phyloP scores from a whole-genome alignment of 331 rosid genomes.

The Acacia concinna region DNA sequence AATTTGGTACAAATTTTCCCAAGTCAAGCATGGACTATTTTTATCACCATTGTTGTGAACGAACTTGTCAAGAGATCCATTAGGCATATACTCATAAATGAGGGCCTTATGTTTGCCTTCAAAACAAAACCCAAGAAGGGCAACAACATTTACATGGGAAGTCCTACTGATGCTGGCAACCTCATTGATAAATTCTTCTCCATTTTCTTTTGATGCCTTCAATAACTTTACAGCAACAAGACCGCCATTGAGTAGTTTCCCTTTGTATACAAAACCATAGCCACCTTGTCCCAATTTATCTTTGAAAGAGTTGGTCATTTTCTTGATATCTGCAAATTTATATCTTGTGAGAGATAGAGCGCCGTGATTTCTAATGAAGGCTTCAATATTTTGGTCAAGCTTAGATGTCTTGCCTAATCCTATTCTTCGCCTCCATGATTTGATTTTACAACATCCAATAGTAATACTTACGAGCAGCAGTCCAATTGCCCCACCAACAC shows the following conservation, averaged over 20 bases:
- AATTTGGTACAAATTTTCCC: neutral
- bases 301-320: neutral
- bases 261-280: too few species aligned
- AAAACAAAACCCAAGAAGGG: too few species aligned
- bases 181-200: neutral
- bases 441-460: neutral
- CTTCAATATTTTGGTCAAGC: too few species aligned
- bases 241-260: too few species aligned
- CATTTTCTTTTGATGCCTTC: neutral
- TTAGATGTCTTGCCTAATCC: neutral
- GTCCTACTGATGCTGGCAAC: too few species aligned
- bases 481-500: neutral
- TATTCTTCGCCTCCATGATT: too few species aligned
- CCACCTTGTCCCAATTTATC: neutral
- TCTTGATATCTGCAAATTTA: neutral
- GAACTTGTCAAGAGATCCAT: constrained; percentile 7
- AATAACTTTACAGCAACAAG: neutral
- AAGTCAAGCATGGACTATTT: too few species aligned
- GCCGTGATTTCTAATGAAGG: neutral
- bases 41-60: neutral
- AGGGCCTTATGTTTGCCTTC: too few species aligned
- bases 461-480: neutral
- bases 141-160: too few species aligned
- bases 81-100: too few species aligned
- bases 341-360: neutral